These are phyloP conservation scores for Zoysia matrella DNA, from an alignment of 202 grass and related monocot species.

Conservation along the genomic window DNA sequence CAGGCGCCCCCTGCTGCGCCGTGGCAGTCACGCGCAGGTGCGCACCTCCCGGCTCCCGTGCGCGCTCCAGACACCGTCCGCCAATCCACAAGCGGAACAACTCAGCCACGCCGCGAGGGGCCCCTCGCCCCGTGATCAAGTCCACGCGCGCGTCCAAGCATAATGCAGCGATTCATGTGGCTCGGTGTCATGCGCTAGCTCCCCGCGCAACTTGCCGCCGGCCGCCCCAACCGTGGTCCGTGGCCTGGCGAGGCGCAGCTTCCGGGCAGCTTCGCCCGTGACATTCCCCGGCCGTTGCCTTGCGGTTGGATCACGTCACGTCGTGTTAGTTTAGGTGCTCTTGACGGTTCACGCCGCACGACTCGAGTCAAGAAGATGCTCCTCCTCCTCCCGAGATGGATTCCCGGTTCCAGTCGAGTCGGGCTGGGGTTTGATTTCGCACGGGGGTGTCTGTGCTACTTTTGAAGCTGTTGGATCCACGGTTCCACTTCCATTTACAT, in stretches of 20 bases:
- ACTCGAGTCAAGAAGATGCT: neutral
- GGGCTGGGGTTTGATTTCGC: neutral
- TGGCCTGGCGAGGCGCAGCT: neutral
- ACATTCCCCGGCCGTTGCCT: constrained; percentile 27
- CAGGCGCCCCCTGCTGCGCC: neutral
- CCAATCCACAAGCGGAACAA: constrained; percentile 7
- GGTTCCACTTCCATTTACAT: neutral
- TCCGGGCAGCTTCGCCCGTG: constrained; percentile 45
- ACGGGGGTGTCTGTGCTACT: neutral
- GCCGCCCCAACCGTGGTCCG: too few species aligned
- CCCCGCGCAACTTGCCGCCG: constrained; percentile 3
- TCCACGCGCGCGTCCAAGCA: constrained; percentile 9
- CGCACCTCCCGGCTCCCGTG: too few species aligned
- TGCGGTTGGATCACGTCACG: constrained; percentile 23
- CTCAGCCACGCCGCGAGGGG: constrained; percentile 27
- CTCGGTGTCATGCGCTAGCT: constrained; percentile 13
- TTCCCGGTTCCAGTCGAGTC: neutral
- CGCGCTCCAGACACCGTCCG: too few species aligned
- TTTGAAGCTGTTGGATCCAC: neutral
- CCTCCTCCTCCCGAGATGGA: neutral
- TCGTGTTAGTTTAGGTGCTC: constrained; percentile 7
- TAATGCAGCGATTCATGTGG: constrained; percentile 31
- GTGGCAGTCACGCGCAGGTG: neutral
- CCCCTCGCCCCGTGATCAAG: neutral
- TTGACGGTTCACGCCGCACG: neutral